Conservation (phyloP, 164 flowering plant species). For the grape (Vitis vinifera) region ASM3070453v1 NC_081823.1:410001-410500, state of each 20-base stretch:
- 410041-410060: constrained; percentile 95
- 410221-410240: constrained; percentile 95
- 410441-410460: too few species aligned
- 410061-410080: constrained; percentile 94
- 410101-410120: constrained; percentile 65
- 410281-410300: constrained; percentile 1
- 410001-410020: constrained; percentile 89
- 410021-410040: constrained; percentile 98
- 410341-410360: too few species aligned
- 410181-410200: constrained; percentile 92
- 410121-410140: constrained; percentile 76
- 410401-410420: too few species aligned
- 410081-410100: constrained; percentile 70
- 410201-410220: constrained; percentile 96
- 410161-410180: constrained; percentile 98
- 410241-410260: constrained; percentile 96
- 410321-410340: not conserved
- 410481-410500: too few species aligned
- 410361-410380: too few species aligned
- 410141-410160: constrained; percentile 97
- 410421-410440: too few species aligned
- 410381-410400: too few species aligned
- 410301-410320: constrained; percentile 1
- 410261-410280: constrained; percentile 11
- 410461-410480: too few species aligned